phyloP scores from a whole-genome alignment of 305 asterid species.

The Rubia balearica region DNA sequence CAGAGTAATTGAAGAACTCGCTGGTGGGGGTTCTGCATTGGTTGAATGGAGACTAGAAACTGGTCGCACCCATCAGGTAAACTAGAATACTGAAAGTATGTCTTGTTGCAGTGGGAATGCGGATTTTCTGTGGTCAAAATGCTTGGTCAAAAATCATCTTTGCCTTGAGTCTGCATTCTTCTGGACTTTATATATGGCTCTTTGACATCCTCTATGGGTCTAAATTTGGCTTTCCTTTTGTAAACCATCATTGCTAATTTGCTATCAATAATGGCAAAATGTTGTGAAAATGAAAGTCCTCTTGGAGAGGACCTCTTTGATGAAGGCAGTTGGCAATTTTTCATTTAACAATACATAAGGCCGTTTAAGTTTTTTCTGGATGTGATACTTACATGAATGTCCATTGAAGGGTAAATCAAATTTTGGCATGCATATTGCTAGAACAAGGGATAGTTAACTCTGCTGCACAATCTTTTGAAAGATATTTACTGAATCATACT shows the following conservation, averaged over 20 bases:
- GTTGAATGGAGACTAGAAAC: constrained; percentile 96
- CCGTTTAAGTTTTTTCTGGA: neutral
- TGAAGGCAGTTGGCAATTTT: neutral
- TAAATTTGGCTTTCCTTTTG: neutral
- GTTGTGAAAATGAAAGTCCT: neutral
- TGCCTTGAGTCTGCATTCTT: neutral
- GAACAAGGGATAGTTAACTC: neutral
- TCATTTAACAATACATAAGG: neutral
- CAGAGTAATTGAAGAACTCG: constrained; percentile 76
- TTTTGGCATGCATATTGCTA: neutral
- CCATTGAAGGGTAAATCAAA: neutral
- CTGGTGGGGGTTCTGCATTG: constrained; percentile 77
- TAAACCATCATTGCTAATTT: neutral
- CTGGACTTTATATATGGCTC: neutral
- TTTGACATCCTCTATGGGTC: neutral
- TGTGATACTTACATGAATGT: neutral
- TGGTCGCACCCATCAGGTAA: constrained; percentile 96
- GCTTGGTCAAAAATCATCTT: neutral
- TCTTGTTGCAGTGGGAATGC: neutral
- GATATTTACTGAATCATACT: neutral
- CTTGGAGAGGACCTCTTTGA: neutral
- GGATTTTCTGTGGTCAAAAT: constrained; percentile 1
- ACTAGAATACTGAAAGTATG: neutral
- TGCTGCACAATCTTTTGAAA: neutral
- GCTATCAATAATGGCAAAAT: neutral